phyloP scores from a whole-genome alignment of 495 filamentous ascomycete species.

The Eremomyces bilateralis region DNA sequence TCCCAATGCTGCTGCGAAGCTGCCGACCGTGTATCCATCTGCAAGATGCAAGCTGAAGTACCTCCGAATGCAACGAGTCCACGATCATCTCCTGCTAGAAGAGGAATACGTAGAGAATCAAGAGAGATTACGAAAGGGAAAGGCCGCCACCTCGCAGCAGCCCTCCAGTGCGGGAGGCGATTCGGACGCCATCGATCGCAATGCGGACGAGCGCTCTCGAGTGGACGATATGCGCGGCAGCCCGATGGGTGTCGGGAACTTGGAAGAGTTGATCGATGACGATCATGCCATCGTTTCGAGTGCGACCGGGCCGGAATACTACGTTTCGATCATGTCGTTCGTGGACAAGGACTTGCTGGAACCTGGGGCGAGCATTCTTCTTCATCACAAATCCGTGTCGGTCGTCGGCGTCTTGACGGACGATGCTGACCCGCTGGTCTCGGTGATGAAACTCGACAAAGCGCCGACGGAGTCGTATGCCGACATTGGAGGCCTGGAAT shows the following conservation, averaged over 20 bases:
- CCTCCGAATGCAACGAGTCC: slow-evolving; percentile 93
- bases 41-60: slow-evolving; percentile 94
- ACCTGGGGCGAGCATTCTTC: slow-evolving; percentile 80
- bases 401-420: slow-evolving; percentile 96
- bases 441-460: slow-evolving; percentile 99
- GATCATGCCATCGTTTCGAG: slow-evolving; percentile 98
- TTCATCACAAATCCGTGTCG: slow-evolving; percentile 95
- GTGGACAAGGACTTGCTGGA: slow-evolving; percentile 98
- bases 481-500: slow-evolving; percentile 89
- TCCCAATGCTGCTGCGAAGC: slow-evolving; percentile 80
- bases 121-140: slow-evolving; percentile 78
- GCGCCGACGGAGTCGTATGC: slow-evolving; percentile 96
- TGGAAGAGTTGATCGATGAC: slow-evolving; percentile 99
- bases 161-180: slow-evolving; percentile 31
- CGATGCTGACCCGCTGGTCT: slow-evolving; percentile 86
- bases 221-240: slow-evolving; percentile 98
- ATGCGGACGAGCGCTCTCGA: slow-evolving; percentile 84
- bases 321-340: slow-evolving; percentile 99
- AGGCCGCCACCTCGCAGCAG: slow-evolving; percentile 45
- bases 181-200: slow-evolving; percentile 47
- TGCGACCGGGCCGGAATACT: slow-evolving; percentile 95
- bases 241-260: slow-evolving; percentile 93
- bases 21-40: slow-evolving; percentile 81
- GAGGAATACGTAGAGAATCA: slow-evolving; percentile 99
- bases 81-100: slow-evolving; percentile 90